A percentile compares a stretch with the other conserved stretches of the same genome.
Evolutionary conservation across 192 early-diverging fungal genomes (phyloP).

Genomic region (Coemansia sp.): DNA sequence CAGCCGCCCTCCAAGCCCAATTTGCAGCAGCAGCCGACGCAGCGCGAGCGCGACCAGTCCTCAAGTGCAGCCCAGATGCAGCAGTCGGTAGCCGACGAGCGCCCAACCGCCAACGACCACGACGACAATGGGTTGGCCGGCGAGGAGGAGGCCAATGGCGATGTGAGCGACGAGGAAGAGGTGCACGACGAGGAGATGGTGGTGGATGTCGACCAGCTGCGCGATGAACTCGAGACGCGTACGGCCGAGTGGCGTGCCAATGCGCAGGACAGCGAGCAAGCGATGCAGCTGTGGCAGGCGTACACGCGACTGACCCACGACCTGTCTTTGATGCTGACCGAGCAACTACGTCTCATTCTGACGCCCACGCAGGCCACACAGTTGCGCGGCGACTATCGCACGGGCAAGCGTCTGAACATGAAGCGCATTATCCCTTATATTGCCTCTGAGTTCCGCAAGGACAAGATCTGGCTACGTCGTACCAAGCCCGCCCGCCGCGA

Average conservation of each 20-base stretch:
- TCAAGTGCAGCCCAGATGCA: slow-evolving; percentile 45
- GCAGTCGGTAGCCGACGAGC: slow-evolving; percentile 50
- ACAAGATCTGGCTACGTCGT: slow-evolving; percentile 99
- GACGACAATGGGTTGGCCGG: slow-evolving; percentile 34
- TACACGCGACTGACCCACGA: slow-evolving; percentile 92
- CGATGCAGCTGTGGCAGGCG: slow-evolving; percentile 80
- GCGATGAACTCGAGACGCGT: slow-evolving; percentile 76
- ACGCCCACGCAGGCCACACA: slow-evolving; percentile 97
- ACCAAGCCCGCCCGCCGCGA: slow-evolving; percentile 96
- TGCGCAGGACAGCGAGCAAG: slow-evolving; percentile 60
- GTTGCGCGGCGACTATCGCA: slow-evolving; percentile 96
- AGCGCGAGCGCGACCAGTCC: slow-evolving; percentile 15
- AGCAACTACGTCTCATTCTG: slow-evolving; percentile 94
- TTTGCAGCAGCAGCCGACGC: slow-evolving; percentile 20
- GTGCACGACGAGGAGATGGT: slow-evolving; percentile 27
- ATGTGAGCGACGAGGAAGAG: slow-evolving; percentile 39
- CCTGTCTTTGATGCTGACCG: slow-evolving; percentile 86
- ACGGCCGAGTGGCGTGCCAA: slow-evolving; percentile 75
- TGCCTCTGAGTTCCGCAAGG: slow-evolving; percentile 98
- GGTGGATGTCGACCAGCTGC: slow-evolving; percentile 70
- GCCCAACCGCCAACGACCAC: slow-evolving; percentile 29
- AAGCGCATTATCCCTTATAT: slow-evolving; percentile 99
- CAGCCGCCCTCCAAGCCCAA: slow-evolving; percentile 17
- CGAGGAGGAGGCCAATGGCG: slow-evolving; percentile 58
- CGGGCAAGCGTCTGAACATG: slow-evolving; percentile 99